phyloP scores from a whole-genome alignment of 2,329 filamentous ascomycete genomes.

The Penicillium hordei region DNA sequence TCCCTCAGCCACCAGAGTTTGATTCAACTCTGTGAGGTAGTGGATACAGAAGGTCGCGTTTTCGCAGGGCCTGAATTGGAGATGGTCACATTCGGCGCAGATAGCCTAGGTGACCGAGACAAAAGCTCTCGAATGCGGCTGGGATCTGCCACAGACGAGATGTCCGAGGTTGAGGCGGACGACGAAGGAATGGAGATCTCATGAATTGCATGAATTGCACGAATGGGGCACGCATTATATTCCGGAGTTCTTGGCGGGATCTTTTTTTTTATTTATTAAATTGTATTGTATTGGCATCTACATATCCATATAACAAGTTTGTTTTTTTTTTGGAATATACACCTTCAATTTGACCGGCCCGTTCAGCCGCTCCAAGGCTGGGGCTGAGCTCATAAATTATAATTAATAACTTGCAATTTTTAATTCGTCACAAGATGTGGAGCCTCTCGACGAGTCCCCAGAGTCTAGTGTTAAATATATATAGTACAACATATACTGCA shows the following conservation, averaged over 20 bases:
- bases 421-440: conserved; percentile 12
- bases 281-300: conserved; percentile 3
- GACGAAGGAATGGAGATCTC: conserved; percentile 51
- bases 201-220: conserved; percentile 31
- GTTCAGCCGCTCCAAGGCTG: conserved; percentile 5
- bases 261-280: conserved; percentile 5
- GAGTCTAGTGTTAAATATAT: too few relatives aligned
- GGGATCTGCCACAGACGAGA: conserved; percentile 32
- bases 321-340: not conserved
- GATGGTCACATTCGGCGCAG: conserved; percentile 54
- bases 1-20: conserved; percentile 74
- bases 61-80: conserved; percentile 83
- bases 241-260: conserved; percentile 20
- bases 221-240: conserved; percentile 21
- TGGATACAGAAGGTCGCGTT: conserved; percentile 88
- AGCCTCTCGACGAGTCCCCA: conserved; percentile 17
- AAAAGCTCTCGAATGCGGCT: conserved; percentile 33
- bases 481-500: too few relatives aligned
- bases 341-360: conserved; percentile 14
- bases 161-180: conserved; percentile 47
- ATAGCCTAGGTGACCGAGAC: conserved; percentile 42
- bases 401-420: too few relatives aligned
- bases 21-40: conserved; percentile 88
- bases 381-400: conserved; percentile 5
- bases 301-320: not conserved